These are phyloP conservation scores for Taphrina wiesneri DNA, from an alignment of 1,139 yeast genomes.

Conservation along the genomic window DNA sequence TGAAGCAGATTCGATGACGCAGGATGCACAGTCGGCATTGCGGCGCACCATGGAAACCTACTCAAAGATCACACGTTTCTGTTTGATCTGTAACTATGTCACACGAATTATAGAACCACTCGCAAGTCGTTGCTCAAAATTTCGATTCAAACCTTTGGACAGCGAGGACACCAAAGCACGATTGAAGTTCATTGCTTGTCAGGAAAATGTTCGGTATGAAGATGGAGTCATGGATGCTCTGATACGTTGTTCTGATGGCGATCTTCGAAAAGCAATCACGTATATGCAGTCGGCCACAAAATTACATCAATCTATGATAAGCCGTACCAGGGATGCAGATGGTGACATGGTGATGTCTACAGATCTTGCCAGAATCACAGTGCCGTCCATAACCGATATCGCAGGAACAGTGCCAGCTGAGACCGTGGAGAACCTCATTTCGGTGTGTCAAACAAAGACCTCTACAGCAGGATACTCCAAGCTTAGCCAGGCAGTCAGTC, in stretches of 20 bases:
- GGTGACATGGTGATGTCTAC: constrained; percentile 43
- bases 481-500: constrained; percentile 56
- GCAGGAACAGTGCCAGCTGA: constrained; percentile 80
- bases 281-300: constrained; percentile 84
- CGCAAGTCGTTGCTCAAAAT: constrained; percentile 94
- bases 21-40: constrained; percentile 92
- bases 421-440: constrained; percentile 53
- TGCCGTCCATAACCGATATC: constrained; percentile 61
- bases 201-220: constrained; percentile 53
- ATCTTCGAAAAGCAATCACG: constrained; percentile 89
- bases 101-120: constrained; percentile 94
- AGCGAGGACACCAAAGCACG: constrained; percentile 68
- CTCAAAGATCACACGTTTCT: constrained; percentile 86
- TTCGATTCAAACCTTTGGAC: constrained; percentile 79
- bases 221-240: constrained; percentile 62
- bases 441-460: constrained; percentile 43
- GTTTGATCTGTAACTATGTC: constrained; percentile 91
- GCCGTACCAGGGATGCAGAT: constrained; percentile 43
- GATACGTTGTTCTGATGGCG: constrained; percentile 74
- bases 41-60: constrained; percentile 96
- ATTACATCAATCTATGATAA: constrained; percentile 46
- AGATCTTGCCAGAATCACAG: constrained; percentile 47
- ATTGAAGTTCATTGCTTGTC: constrained; percentile 59
- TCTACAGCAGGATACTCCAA: constrained; percentile 36
- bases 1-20: constrained; percentile 99